phyloP scores from a whole-genome alignment of 108 stramenopile species.

The Pseudonitzschia multistriata region DNA sequence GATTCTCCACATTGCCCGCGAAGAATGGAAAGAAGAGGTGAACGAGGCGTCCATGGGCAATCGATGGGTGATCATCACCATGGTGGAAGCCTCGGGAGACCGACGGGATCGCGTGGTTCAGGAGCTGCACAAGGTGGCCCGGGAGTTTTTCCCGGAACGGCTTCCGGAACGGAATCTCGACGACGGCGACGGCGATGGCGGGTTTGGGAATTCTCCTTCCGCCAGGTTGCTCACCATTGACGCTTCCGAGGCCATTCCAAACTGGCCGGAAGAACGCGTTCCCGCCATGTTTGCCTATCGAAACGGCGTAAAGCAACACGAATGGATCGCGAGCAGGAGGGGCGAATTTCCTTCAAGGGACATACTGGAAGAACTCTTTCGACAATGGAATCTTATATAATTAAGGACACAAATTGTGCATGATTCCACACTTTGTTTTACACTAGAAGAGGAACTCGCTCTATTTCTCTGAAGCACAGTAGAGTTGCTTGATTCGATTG shows the following conservation, averaged over 20 bases:
- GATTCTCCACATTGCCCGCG: slow-evolving; percentile 51
- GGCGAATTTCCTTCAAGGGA: slow-evolving; percentile 18
- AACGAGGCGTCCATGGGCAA: slow-evolving; percentile 60
- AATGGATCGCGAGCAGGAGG: slow-evolving; percentile 29
- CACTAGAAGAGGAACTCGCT: too few species aligned
- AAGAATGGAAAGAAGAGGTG: slow-evolving; percentile 70
- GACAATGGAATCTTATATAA: slow-evolving; percentile 2
- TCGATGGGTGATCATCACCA: slow-evolving; percentile 68
- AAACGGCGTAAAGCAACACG: slow-evolving; percentile 77
- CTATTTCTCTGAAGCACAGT: too few species aligned
- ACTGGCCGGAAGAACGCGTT: slow-evolving; percentile 77
- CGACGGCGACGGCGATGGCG: not conserved
- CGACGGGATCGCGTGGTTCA: slow-evolving; percentile 10
- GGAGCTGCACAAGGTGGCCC: slow-evolving; percentile 28
- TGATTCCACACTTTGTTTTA: not conserved
- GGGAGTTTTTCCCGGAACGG: slow-evolving; percentile 3
- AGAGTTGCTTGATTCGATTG: too few species aligned
- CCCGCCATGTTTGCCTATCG: slow-evolving; percentile 91
- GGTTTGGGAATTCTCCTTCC: slow-evolving; percentile 29
- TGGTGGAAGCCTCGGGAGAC: slow-evolving; percentile 27
- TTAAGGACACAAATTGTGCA: not conserved
- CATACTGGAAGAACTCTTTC: slow-evolving; percentile 2
- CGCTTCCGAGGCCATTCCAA: slow-evolving; percentile 67
- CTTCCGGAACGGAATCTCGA: too few species aligned
- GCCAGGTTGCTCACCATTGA: slow-evolving; percentile 88